These are phyloP conservation scores for Rhodotorula sp. DNA, from an alignment of 1,284 basidiomycete genomes.

Conservation along the genomic window DNA sequence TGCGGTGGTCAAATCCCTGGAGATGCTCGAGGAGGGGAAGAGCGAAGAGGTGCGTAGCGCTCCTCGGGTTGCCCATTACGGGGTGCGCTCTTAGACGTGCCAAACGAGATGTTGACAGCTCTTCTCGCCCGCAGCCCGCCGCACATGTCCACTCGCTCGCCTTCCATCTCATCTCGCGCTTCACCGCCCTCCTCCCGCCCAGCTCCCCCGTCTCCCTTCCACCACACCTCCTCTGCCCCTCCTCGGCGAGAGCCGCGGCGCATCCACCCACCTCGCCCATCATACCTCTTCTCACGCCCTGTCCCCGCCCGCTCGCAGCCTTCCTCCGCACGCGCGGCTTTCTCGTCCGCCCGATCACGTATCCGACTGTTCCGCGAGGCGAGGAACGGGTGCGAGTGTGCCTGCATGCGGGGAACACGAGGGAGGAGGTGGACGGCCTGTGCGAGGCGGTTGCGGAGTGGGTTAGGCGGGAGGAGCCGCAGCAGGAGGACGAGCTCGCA, in stretches of 20 bases:
- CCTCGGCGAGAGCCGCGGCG: neutral
- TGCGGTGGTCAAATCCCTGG: slow-evolving; percentile 73
- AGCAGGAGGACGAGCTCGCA: neutral
- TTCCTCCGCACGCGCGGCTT: slow-evolving; percentile 64
- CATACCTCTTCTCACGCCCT: slow-evolving; percentile 75
- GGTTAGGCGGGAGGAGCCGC: neutral
- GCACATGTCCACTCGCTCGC: slow-evolving; percentile 43
- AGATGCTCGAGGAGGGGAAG: slow-evolving; percentile 69
- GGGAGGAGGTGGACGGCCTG: slow-evolving; percentile 60
- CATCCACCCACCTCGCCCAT: slow-evolving; percentile 62
- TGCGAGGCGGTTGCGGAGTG: slow-evolving; percentile 15
- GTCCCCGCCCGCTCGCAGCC: slow-evolving; percentile 69
- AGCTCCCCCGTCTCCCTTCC: slow-evolving; percentile 11
- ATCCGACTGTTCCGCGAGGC: slow-evolving; percentile 74
- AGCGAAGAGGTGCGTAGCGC: slow-evolving; percentile 58
- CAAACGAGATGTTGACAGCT: no score
- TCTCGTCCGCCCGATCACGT: slow-evolving; percentile 74
- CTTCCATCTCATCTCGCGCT: slow-evolving; percentile 34
- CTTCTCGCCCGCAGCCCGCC: slow-evolving; percentile 53
- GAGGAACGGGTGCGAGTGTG: slow-evolving; percentile 81
- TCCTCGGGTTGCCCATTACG: slow-evolving; percentile 6
- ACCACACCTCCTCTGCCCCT: slow-evolving; percentile 32
- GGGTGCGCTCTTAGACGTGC: no score
- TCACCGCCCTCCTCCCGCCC: slow-evolving; percentile 12
- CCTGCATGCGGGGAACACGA: slow-evolving; percentile 72